Evolutionary conservation across 495 filamentous ascomycete species (phyloP).

Genomic region (Penicillium coprophilum): DNA sequence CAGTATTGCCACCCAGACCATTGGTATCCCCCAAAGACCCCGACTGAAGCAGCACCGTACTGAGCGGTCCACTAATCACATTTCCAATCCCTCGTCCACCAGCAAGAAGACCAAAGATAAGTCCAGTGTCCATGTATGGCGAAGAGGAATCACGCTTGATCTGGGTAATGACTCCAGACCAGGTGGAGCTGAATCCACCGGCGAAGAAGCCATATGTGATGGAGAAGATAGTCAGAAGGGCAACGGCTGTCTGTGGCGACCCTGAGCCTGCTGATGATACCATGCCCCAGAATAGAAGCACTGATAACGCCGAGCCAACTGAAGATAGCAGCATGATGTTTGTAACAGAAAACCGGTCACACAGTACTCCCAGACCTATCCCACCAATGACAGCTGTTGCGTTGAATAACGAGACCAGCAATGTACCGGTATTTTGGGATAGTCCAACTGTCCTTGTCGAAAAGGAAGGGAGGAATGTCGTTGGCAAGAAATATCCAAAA

Average conservation of each 20-base stretch:
- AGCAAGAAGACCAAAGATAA: constrained; percentile 63
- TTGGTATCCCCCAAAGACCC: constrained; percentile 25
- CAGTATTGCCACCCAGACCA: constrained; percentile 22
- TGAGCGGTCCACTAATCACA: constrained; percentile 60
- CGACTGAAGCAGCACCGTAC: constrained; percentile 51
- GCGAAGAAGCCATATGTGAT: constrained; percentile 70
- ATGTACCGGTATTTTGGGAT: constrained; percentile 43
- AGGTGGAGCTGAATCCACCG: constrained; percentile 60
- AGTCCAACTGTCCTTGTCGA: constrained; percentile 49
- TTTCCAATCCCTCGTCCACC: constrained; percentile 67
- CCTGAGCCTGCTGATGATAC: constrained; percentile 22
- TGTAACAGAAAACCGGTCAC: constrained; percentile 59
- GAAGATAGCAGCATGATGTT: constrained; percentile 60
- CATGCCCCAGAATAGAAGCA: constrained; percentile 70
- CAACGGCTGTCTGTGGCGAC: constrained; percentile 43
- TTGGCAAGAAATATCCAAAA: constrained; percentile 67
- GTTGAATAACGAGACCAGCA: constrained; percentile 59
- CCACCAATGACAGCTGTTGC: constrained; percentile 56
- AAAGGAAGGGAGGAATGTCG: constrained; percentile 64
- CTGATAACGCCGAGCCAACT: constrained; percentile 55
- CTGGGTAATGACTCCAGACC: constrained; percentile 61
- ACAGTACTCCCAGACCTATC: constrained; percentile 58
- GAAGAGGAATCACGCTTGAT: constrained; percentile 46
- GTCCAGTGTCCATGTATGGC: constrained; percentile 51
- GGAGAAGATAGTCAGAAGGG: constrained; percentile 63